phyloP scores from a whole-genome alignment of 148 eudicot genomes.

The Salicornia ramosissima region DNA sequence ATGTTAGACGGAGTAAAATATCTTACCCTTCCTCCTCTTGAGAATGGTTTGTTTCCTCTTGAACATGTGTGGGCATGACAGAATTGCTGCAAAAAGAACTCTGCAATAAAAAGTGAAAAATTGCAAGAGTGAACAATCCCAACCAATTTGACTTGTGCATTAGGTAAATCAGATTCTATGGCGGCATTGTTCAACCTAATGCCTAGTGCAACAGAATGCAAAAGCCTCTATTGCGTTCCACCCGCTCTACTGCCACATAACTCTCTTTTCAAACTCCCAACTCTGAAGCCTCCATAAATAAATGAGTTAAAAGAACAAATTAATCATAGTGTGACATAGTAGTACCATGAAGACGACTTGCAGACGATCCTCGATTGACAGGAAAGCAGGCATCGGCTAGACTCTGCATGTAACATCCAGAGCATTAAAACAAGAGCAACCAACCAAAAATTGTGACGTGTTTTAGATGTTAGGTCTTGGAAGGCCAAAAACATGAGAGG shows the following conservation, averaged over 20 bases:
- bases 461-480: not conserved
- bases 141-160: constrained; percentile 1
- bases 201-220: not conserved
- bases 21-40: constrained; percentile 73
- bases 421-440: constrained; percentile 11
- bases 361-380: constrained; percentile 60
- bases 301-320: not conserved
- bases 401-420: constrained; percentile 47
- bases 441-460: constrained; percentile 5
- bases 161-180: not conserved
- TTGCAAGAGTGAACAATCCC: not conserved
- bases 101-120: constrained; percentile 31
- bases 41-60: constrained; percentile 57
- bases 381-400: constrained; percentile 84
- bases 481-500: not conserved
- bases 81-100: constrained; percentile 79
- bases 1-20: too few species aligned
- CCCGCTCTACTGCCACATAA: not conserved
- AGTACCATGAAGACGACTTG: constrained; percentile 87
- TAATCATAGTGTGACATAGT: not conserved
- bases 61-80: constrained; percentile 90
- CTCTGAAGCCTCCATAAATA: not conserved
- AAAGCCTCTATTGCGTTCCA: not conserved
- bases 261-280: not conserved
- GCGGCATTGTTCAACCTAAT: not conserved